Base-by-base conservation (phyloP, 331 rosid species). In the Quercus phellos region DNA sequence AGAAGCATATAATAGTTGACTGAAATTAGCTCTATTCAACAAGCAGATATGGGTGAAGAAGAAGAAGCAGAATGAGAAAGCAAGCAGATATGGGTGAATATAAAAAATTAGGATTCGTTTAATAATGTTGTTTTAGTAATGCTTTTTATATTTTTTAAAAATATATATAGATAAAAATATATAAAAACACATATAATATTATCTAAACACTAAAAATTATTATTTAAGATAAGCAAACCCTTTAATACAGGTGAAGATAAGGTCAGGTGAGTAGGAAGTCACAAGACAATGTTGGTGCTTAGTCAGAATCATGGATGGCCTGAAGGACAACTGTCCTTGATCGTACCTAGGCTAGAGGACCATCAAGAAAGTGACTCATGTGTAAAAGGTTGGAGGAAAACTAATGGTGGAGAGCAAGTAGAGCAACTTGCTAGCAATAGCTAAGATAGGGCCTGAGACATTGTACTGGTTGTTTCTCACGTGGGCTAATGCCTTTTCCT, bases 321-420 rank as follows among this genome's bases (percentile, higher is more conserved):
- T 75, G 77, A 75, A 82, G 73, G 81, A 69, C 88, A 82, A 80
- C 76, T 89, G 85, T 84, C 81, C 87, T 84, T 16, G 87, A 72
- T 77, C 87, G 85, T 85, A 90, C 91, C n/a, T 27, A 38, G 55
- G n/a, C n/a, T 26, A 50, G 50, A 22, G 70, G 77, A 53, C 76
- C 77, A 34, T 14, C 42, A 59, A 79, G 32, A 43, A 5, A 34
- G 55, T 55, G 81, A 69, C 77, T 55, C 75, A 72, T 74, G 74
- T 74, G 29, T 55, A 76, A 38, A 50, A 14, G 21, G 51, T 43
- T 4, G 67, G 30, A 68, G 53, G 46, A 12, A 79, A 77, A 80
- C 75, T 55, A 30, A 14, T 21, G 86, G 82, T 13, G 79, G 18
- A 74, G 35, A 13, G 16, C 5, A 17, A 10, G 61, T 68, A 78